phyloP scores from a whole-genome alignment of 495 filamentous ascomycete genomes.

The Podospora comata region DNA sequence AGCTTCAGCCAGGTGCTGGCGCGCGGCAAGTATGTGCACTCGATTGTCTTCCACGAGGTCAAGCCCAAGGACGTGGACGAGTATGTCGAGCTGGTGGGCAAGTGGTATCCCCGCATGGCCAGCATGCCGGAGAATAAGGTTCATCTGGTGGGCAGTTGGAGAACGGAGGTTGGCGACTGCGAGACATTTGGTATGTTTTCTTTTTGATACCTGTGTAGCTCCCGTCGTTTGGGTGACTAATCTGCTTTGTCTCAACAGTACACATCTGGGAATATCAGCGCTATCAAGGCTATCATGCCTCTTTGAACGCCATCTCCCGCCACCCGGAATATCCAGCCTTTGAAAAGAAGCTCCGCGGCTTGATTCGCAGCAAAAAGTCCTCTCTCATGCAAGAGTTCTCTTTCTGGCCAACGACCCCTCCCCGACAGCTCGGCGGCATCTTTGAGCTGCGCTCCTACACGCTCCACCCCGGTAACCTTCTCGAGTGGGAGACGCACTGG shows the following conservation, averaged over 20 bases:
- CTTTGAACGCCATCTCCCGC: slow-evolving; percentile 73
- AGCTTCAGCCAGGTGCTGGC: slow-evolving; percentile 92
- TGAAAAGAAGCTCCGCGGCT: slow-evolving; percentile 70
- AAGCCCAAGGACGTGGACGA: slow-evolving; percentile 94
- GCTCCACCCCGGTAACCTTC: slow-evolving; percentile 86
- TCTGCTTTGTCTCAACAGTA: slow-evolving; percentile 47
- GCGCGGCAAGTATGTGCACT: slow-evolving; percentile 96
- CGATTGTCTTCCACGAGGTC: slow-evolving; percentile 94
- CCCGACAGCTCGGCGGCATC: slow-evolving; percentile 82
- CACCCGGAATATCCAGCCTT: slow-evolving; percentile 81
- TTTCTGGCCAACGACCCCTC: slow-evolving; percentile 96
- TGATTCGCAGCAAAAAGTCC: slow-evolving; percentile 78
- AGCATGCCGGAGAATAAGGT: slow-evolving; percentile 79
- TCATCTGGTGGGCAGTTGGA: slow-evolving; percentile 95
- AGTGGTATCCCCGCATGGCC: slow-evolving; percentile 89
- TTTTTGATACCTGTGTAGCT: background rate
- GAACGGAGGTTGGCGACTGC: slow-evolving; percentile 95
- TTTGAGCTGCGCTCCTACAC: slow-evolving; percentile 98
- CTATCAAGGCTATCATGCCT: slow-evolving; percentile 92
- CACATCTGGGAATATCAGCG: slow-evolving; percentile 99
- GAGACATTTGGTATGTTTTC: slow-evolving; percentile 85
- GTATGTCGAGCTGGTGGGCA: slow-evolving; percentile 86
- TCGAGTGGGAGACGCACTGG: slow-evolving; percentile 99
- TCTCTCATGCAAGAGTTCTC: slow-evolving; percentile 99
- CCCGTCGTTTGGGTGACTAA: background rate